phyloP scores from a whole-genome alignment of 371 early-diverging fungal genomes.

The Nosema muscidifuracis region DNA sequence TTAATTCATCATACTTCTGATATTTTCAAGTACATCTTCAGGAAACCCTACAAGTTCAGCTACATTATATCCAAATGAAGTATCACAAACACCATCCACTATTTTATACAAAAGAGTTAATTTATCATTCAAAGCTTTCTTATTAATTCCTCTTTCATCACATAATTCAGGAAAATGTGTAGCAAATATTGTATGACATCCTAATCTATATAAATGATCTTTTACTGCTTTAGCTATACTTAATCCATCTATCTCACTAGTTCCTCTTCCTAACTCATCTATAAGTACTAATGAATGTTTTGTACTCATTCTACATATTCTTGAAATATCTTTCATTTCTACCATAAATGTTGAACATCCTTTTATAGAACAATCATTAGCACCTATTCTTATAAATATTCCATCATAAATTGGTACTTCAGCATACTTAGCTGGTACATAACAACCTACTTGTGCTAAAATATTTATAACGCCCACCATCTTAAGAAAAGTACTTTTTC shows the following conservation, averaged over 20 bases:
- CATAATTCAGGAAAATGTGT: slow-evolving; percentile 76
- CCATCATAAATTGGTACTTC: slow-evolving; percentile 58
- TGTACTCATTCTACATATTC: slow-evolving; percentile 49
- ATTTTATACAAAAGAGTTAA: slow-evolving; percentile 59
- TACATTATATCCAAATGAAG: slow-evolving; percentile 94
- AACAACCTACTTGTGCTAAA: slow-evolving; percentile 86
- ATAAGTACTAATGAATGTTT: slow-evolving; percentile 75
- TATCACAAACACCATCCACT: slow-evolving; percentile 73
- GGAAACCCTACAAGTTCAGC: slow-evolving; percentile 90
- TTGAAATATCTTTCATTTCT: slow-evolving; percentile 7
- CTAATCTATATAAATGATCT: slow-evolving; percentile 68
- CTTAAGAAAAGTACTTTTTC: slow-evolving; percentile 74
- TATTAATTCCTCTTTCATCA: slow-evolving; percentile 58
- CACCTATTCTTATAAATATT: slow-evolving; percentile 75
- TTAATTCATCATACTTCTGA: no score
- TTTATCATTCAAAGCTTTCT: slow-evolving; percentile 31
- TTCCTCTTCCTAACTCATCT: slow-evolving; percentile 94
- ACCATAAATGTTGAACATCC: slow-evolving; percentile 73
- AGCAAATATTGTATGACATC: slow-evolving; percentile 53
- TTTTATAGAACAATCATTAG: slow-evolving; percentile 82
- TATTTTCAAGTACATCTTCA: slow-evolving; percentile 52
- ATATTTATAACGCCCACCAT: slow-evolving; percentile 75
- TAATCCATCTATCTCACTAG: slow-evolving; percentile 91
- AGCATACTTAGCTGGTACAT: slow-evolving; percentile 77
- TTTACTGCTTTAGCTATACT: slow-evolving; percentile 90